These are phyloP conservation scores for Aspergillus caelatus DNA, from an alignment of 2,329 filamentous ascomycete genomes.

Conservation along the genomic window DNA sequence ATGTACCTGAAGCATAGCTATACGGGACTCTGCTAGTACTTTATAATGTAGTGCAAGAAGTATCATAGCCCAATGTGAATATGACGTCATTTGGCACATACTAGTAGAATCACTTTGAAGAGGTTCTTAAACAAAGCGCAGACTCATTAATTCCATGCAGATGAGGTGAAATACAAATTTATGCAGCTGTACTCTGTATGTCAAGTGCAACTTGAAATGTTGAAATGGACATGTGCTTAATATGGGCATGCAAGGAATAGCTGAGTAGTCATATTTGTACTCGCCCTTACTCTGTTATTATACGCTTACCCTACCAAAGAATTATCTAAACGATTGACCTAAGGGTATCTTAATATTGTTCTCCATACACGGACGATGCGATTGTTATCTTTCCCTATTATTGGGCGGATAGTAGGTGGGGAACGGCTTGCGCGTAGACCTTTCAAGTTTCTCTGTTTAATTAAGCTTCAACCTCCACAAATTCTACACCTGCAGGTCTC, in stretches of 20 bases:
- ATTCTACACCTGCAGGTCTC: neutral
- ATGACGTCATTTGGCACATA: neutral
- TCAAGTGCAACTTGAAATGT: neutral
- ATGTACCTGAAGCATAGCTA: neutral
- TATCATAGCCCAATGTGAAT: neutral
- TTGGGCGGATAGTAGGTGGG: neutral
- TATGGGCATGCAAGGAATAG: neutral
- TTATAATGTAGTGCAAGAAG: neutral
- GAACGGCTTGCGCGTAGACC: neutral
- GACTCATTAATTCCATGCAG: too few relatives aligned
- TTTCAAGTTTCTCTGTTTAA: neutral
- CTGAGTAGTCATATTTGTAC: neutral
- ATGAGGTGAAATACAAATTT: neutral
- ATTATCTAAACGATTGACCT: neutral
- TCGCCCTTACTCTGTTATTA: neutral
- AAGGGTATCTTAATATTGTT: neutral
- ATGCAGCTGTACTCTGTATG: neutral
- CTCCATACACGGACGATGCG: neutral
- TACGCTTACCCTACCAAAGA: neutral
- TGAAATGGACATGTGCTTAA: neutral
- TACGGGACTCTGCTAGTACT: neutral
- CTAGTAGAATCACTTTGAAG: neutral
- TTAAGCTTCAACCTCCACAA: neutral
- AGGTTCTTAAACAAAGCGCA: too few relatives aligned
- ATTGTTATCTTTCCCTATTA: neutral